Conservation (phyloP, 129 eudicot species). For the Chrysanthemum seticuspe region DNA sequence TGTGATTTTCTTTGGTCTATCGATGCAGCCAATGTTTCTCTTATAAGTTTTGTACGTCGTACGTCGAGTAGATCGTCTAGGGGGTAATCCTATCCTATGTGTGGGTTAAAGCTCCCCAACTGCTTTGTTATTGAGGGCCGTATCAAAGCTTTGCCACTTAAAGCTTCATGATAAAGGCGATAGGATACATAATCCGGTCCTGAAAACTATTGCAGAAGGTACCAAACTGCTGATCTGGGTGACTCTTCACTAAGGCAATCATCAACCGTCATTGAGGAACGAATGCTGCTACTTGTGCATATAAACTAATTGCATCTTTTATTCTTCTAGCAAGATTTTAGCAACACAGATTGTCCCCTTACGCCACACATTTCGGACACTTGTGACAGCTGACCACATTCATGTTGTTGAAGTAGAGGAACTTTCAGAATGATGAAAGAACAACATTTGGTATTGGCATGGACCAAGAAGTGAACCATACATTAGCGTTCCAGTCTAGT, state of each 20-base stretch:
- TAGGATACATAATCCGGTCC: conserved; percentile 62
- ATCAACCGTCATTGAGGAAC: conserved; percentile 55
- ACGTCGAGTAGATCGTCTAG: not conserved
- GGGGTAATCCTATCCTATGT: not conserved
- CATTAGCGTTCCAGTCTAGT: not conserved
- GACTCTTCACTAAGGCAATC: conserved; percentile 73
- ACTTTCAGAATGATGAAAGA: not conserved
- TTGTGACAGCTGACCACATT: not conserved
- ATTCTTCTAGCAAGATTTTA: not conserved
- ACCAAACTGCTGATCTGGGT: conserved; percentile 76
- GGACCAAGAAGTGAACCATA: not conserved
- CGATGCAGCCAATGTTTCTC: not conserved
- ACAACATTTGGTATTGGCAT: not conserved
- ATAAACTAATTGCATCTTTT: not conserved
- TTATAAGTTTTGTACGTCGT: not conserved
- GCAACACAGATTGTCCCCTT: not conserved
- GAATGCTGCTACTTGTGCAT: not conserved
- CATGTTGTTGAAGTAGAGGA: not conserved
- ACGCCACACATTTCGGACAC: not conserved
- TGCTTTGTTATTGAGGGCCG: conserved; percentile 75
- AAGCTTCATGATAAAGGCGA: conserved; percentile 80
- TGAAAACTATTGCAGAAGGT: conserved; percentile 84
- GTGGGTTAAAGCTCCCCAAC: not conserved
- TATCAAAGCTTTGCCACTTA: conserved; percentile 73
- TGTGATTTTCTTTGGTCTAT: conserved; percentile 17